Evolutionary conservation across 2,329 filamentous ascomycete genomes (phyloP).

Genomic region (Trichoderma hamatum): DNA sequence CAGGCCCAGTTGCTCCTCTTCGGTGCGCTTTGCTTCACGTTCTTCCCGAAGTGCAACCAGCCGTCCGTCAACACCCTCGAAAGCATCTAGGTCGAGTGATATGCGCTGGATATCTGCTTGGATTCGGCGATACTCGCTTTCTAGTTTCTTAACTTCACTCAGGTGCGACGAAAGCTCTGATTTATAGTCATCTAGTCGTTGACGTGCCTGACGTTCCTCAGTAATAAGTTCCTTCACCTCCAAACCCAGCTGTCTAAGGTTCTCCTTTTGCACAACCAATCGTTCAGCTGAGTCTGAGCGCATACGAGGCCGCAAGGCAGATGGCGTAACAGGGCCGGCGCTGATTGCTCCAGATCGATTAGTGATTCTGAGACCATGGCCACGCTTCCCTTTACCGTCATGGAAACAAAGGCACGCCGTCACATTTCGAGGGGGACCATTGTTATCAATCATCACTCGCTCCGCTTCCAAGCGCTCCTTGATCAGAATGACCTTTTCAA

Average conservation of each 20-base stretch:
- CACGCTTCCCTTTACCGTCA: conserved; percentile 56
- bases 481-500: conserved; percentile 85
- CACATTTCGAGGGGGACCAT: conserved; percentile 67
- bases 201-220: conserved; percentile 51
- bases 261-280: conserved; percentile 56
- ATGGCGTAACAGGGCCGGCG: conserved; percentile 51
- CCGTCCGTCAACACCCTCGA: conserved; percentile 68
- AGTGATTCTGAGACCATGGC: conserved; percentile 63
- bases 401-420: conserved; percentile 71
- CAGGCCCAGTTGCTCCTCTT: conserved; percentile 53
- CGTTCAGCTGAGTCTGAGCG: conserved; percentile 73
- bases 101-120: conserved; percentile 58
- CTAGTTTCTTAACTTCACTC: conserved; percentile 45
- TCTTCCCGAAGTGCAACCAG: conserved; percentile 61
- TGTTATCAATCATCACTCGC: conserved; percentile 66
- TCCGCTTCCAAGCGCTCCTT: conserved; percentile 67
- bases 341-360: conserved; percentile 46
- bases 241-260: conserved; percentile 55
- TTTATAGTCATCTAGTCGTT: conserved; percentile 53
- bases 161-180: conserved; percentile 51
- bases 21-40: conserved; percentile 57
- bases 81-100: conserved; percentile 64
- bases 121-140: conserved; percentile 59
- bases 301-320: conserved; percentile 67
- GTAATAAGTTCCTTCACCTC: conserved; percentile 58